Percentiles rank a stretch among this genome's conserved stretches.
Evolutionary conservation across 306 rosid genomes (phyloP).

Genomic region (Gastrolobium villosum): DNA sequence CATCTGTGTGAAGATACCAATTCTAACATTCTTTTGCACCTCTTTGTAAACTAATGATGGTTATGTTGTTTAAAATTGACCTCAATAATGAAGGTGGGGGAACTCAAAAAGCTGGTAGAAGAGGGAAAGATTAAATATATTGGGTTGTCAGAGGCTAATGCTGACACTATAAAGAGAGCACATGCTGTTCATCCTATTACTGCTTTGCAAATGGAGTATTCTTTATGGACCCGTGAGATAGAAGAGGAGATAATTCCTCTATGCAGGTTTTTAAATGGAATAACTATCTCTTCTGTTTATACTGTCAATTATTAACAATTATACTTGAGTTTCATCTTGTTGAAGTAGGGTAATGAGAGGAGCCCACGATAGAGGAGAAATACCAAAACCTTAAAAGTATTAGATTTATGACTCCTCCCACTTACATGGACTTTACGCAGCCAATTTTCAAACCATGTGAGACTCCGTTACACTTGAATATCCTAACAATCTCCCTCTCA

Average conservation of each 20-base stretch:
- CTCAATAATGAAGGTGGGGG: constrained; percentile 58
- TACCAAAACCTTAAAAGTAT: too few relatives aligned
- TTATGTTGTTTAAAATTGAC: constrained; percentile 31
- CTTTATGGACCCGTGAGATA: constrained; percentile 71
- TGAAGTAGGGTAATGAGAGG: too few relatives aligned
- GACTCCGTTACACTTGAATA: too few relatives aligned
- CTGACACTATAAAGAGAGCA: constrained; percentile 74
- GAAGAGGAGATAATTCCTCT: constrained; percentile 75
- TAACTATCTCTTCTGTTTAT: background rate
- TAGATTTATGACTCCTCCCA: too few relatives aligned
- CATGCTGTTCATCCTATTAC: constrained; percentile 82
- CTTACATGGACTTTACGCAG: too few relatives aligned
- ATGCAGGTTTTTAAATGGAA: constrained; percentile 60
- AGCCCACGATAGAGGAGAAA: too few relatives aligned
- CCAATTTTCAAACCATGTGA: too few relatives aligned
- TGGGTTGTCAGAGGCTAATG: constrained; percentile 70
- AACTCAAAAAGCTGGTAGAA: constrained; percentile 69
- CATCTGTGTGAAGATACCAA: too few relatives aligned
- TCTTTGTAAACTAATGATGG: background rate
- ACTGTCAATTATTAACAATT: background rate
- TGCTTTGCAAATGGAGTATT: constrained; percentile 82
- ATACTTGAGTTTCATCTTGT: background rate
- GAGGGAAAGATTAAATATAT: constrained; percentile 76
- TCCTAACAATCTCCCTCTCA: too few relatives aligned
- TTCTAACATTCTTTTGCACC: background rate